Evolutionary conservation across 805 yeast genomes (phyloP), one percentile per base, ranked within the genome.

Genomic region (Starmerella ratchasimensis): DNA sequence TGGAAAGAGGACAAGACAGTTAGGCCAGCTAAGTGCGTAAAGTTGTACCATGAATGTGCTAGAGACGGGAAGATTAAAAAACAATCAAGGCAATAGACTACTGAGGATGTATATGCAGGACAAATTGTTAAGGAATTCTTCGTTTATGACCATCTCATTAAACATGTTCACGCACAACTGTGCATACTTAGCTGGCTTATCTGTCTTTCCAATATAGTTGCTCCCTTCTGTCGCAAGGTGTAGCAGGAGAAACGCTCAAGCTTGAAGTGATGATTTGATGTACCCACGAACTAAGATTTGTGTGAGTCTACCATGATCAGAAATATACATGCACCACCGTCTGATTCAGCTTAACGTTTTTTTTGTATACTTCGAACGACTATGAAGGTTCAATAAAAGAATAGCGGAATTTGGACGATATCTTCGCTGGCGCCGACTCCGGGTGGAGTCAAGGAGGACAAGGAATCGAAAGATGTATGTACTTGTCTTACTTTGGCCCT

Each of bases 321-420:
- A 34, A 33, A 35, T 34, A 39, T 32, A 50, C 52, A 50, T 48
- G 52, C 54, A 50, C 47, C 52, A 50, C 54, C 55, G 50, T 48
- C 55, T 51, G 55, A 51, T 23, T 9, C 30, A 21, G 33, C 24
- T 13, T 22, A 24, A 5, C n/a, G n/a, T n/a, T n/a, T n/a, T n/a
- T n/a, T n/a, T n/a, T n/a, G n/a, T n/a, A n/a, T n/a, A n/a, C n/a
- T n/a, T n/a, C n/a, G n/a, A n/a, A n/a, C n/a, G n/a, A n/a, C n/a
- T n/a, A n/a, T n/a, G n/a, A n/a, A n/a, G n/a, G n/a, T n/a, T n/a
- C n/a, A n/a, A n/a, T n/a, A n/a, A n/a, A n/a, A n/a, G n/a, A n/a
- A n/a, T n/a, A n/a, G n/a, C n/a, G n/a, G n/a, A n/a, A n/a, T n/a
- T n/a, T n/a, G n/a, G n/a, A n/a, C n/a, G n/a, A n/a, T n/a, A n/a